phyloP scores from a whole-genome alignment of 2,329 filamentous ascomycete genomes.

The Cladophialophora bantiana region DNA sequence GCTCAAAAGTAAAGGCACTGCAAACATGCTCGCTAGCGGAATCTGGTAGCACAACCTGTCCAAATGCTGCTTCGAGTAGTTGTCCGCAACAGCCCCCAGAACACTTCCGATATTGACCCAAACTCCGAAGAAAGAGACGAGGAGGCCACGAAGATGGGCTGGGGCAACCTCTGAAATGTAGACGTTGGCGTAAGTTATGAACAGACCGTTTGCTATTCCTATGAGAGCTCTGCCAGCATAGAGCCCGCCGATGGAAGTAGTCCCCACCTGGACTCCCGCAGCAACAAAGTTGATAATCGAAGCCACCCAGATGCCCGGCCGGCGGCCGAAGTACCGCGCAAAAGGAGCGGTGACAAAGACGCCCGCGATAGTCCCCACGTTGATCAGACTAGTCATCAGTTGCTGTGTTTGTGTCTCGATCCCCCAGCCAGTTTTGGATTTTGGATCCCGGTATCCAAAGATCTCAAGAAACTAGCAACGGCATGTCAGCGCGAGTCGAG shows the following conservation, averaged over 20 bases:
- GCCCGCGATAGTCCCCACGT: conserved; percentile 59
- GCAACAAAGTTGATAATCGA: conserved; percentile 55
- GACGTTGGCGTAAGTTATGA: conserved; percentile 57
- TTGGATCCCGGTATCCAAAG: conserved; percentile 57
- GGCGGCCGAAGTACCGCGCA: conserved; percentile 57
- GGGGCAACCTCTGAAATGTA: conserved; percentile 59
- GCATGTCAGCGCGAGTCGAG: background rate
- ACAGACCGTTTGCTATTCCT: conserved; percentile 53
- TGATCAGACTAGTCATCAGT: conserved; percentile 60
- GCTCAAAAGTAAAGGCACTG: conserved; percentile 57
- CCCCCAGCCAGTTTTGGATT: conserved; percentile 40
- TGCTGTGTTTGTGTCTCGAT: conserved; percentile 57
- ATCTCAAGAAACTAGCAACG: conserved; percentile 52
- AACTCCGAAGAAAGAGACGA: conserved; percentile 57
- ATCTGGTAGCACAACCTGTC: conserved; percentile 56
- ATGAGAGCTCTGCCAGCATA: conserved; percentile 58
- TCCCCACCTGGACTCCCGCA: conserved; percentile 54
- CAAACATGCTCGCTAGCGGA: conserved; percentile 54
- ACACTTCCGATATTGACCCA: conserved; percentile 60
- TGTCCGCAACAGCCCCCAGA: conserved; percentile 55
- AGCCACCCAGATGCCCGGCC: conserved; percentile 56
- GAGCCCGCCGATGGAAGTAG: conserved; percentile 50
- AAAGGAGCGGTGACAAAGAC: conserved; percentile 58
- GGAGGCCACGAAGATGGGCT: conserved; percentile 57
- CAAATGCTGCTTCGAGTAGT: conserved; percentile 49